A percentile compares a stretch with the other conserved stretches of the same genome.
Evolutionary conservation across 352 stramenopile species (phyloP).

Genomic region (Globisporangium orthogonon): DNA sequence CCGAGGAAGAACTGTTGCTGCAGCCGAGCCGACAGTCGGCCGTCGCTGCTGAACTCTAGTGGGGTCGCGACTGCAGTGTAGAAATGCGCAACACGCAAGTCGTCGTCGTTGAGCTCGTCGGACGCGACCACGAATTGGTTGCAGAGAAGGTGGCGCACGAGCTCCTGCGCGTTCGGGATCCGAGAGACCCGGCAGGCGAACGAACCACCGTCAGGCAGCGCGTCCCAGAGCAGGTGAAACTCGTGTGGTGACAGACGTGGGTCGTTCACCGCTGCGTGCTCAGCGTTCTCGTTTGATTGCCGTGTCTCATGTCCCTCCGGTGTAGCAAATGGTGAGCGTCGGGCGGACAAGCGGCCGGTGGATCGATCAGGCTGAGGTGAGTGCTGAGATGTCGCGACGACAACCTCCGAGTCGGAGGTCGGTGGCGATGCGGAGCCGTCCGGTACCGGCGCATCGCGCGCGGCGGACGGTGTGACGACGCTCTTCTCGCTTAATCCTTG

Average conservation of each 20-base stretch:
- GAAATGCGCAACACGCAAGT: conserved; percentile 45
- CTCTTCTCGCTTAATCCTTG: conserved; percentile 1
- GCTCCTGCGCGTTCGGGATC: conserved; percentile 30
- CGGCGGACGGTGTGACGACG: not conserved
- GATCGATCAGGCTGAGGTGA: not conserved
- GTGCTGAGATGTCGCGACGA: conserved; percentile 16
- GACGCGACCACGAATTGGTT: conserved; percentile 50
- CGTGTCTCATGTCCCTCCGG: not conserved
- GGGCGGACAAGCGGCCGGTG: conserved; percentile 3
- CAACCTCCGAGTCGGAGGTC: conserved; percentile 29
- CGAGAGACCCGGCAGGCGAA: conserved; percentile 60
- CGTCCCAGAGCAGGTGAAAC: conserved; percentile 49
- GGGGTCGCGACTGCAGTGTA: conserved; percentile 24
- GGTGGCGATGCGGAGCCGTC: conserved; percentile 13
- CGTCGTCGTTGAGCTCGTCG: conserved; percentile 31
- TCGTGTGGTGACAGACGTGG: conserved; percentile 17
- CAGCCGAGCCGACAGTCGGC: not conserved
- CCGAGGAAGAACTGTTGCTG: conserved; percentile 43
- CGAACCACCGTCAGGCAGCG: conserved; percentile 39
- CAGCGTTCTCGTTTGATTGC: not conserved
- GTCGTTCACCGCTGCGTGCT: conserved; percentile 1
- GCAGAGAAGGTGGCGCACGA: conserved; percentile 35
- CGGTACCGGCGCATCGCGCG: not conserved
- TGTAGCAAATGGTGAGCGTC: not conserved
- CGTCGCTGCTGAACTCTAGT: not conserved